These are phyloP conservation scores for Thraustotheca clavata DNA, from an alignment of 352 stramenopile species.

Conservation along the genomic window DNA sequence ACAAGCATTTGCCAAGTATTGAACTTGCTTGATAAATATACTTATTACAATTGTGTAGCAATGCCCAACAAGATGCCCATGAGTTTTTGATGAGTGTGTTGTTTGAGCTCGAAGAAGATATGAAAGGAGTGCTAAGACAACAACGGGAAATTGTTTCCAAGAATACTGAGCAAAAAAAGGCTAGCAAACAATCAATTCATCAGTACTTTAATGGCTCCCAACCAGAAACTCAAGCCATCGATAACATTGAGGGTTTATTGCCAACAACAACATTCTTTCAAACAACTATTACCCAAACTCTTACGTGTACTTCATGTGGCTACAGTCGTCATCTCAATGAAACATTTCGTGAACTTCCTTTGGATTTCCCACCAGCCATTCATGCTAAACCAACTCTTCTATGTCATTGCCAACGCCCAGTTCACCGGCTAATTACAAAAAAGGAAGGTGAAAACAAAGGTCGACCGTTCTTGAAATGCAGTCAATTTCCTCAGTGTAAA, in stretches of 20 bases:
- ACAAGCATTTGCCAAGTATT: conserved; percentile 70
- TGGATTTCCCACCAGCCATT: conserved; percentile 46
- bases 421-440: neutral
- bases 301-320: conserved; percentile 65
- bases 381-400: conserved; percentile 21
- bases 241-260: conserved; percentile 29
- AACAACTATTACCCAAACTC: conserved; percentile 58
- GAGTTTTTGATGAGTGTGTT: conserved; percentile 81
- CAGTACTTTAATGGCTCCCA: conserved; percentile 1
- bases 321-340: conserved; percentile 74
- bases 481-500: conserved; percentile 4
- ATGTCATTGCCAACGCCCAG: conserved; percentile 19
- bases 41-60: conserved; percentile 29
- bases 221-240: conserved; percentile 11
- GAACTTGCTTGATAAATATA: conserved; percentile 7
- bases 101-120: conserved; percentile 77
- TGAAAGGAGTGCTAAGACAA: neutral
- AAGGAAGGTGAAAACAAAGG: conserved; percentile 17
- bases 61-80: conserved; percentile 80
- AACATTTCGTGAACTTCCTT: conserved; percentile 80
- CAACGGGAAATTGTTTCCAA: neutral
- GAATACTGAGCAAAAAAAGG: neutral
- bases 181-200: conserved; percentile 6
- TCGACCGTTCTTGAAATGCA: conserved; percentile 15
- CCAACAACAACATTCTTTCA: conserved; percentile 72